Evolutionary conservation across 495 filamentous ascomycete species (phyloP).

Genomic region (Penicillium lagena): DNA sequence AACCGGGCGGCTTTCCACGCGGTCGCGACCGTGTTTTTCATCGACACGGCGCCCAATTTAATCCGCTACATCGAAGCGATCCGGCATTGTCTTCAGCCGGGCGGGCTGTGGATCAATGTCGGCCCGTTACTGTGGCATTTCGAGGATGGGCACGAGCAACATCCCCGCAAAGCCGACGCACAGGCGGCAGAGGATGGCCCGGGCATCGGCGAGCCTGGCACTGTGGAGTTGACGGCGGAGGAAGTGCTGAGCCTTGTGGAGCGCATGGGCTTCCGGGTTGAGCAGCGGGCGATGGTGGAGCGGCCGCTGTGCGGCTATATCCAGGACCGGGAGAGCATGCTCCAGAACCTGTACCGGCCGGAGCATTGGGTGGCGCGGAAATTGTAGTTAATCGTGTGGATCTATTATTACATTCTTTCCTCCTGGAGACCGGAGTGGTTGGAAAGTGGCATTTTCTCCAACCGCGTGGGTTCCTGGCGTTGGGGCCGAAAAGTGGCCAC

Average conservation of each 20-base stretch:
- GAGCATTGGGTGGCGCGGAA: constrained; percentile 84
- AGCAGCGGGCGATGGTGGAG: constrained; percentile 36
- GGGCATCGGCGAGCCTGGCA: constrained; percentile 72
- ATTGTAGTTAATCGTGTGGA: constrained; percentile 4
- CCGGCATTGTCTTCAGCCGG: constrained; percentile 64
- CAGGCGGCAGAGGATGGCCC: constrained; percentile 12
- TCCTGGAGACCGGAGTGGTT: constrained; percentile 69
- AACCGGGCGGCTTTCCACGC: constrained; percentile 64
- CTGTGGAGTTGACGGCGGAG: constrained; percentile 79
- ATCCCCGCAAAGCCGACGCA: constrained; percentile 28
- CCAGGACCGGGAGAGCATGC: constrained; percentile 74
- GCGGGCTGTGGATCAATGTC: constrained; percentile 81
- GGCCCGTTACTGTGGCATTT: constrained; percentile 93
- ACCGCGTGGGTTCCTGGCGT: neutral
- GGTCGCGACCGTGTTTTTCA: constrained; percentile 87
- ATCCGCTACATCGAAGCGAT: constrained; percentile 84
- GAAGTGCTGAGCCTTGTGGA: constrained; percentile 75
- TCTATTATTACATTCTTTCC: too few relatives aligned
- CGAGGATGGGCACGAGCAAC: constrained; percentile 35
- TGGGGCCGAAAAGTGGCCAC: neutral
- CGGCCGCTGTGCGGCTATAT: constrained; percentile 69
- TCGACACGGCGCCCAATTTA: constrained; percentile 92
- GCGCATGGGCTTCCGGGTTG: constrained; percentile 70
- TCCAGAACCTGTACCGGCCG: constrained; percentile 70
- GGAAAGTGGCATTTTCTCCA: constrained; percentile 42